Evolutionary conservation across 2,329 filamentous ascomycete genomes (phyloP).

Genomic region (Trichoderma brevicompactum): DNA sequence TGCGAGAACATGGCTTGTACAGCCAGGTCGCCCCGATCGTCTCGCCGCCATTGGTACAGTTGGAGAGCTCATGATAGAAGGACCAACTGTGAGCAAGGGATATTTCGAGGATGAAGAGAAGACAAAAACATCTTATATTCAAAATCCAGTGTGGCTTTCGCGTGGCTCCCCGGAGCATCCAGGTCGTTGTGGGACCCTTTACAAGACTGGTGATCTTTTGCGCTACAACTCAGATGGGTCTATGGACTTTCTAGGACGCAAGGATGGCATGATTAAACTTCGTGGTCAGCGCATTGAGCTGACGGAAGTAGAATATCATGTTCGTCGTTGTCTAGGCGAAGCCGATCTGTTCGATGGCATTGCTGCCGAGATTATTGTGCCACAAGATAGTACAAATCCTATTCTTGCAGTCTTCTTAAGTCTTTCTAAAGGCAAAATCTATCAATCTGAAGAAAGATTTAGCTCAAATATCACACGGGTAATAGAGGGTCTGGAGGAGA

Average conservation of each 20-base stretch:
- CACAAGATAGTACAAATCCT: conserved; percentile 19
- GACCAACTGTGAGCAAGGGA: conserved; percentile 33
- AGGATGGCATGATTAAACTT: conserved; percentile 21
- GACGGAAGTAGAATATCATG: conserved; percentile 23
- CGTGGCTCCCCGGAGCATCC: background rate
- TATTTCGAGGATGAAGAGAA: conserved; percentile 30
- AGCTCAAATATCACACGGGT: background rate
- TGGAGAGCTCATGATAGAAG: conserved; percentile 40
- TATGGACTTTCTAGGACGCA: conserved; percentile 19
- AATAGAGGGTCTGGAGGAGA: conserved; percentile 21
- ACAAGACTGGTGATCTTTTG: conserved; percentile 25
- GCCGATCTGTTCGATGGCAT: conserved; percentile 12
- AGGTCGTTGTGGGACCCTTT: conserved; percentile 18
- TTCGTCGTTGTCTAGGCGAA: conserved; percentile 1
- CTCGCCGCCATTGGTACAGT: conserved; percentile 34
- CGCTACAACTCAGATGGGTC: conserved; percentile 24
- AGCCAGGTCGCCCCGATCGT: conserved; percentile 18
- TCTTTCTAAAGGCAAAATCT: background rate
- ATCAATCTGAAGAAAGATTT: background rate
- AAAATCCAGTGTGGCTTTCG: conserved; percentile 28
- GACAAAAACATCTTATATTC: conserved; percentile 23
- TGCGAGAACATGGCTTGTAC: conserved; percentile 21
- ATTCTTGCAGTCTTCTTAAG: conserved; percentile 22
- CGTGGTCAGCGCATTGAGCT: conserved; percentile 26
- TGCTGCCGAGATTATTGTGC: conserved; percentile 21